Evolutionary conservation across 2,329 filamentous ascomycete genomes (phyloP).

Genomic region (Colletotrichum horii): DNA sequence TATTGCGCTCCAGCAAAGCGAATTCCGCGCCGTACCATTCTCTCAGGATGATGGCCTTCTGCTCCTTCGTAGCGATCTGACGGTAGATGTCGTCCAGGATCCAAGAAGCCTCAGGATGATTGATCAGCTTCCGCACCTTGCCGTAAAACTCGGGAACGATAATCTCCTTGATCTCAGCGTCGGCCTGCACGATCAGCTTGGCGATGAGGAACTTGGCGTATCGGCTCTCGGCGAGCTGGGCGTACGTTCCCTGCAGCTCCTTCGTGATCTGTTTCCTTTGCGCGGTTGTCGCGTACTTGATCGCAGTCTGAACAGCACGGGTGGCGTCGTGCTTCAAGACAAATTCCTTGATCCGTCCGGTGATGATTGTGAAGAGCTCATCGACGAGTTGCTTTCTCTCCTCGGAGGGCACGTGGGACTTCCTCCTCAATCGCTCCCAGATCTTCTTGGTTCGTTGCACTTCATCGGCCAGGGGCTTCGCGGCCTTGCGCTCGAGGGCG

Average conservation of each 20-base stretch:
- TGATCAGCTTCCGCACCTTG: conserved; percentile 89
- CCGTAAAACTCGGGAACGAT: conserved; percentile 96
- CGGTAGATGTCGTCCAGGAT: conserved; percentile 97
- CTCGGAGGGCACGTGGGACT: conserved; percentile 89
- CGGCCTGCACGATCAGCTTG: conserved; percentile 92
- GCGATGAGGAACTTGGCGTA: conserved; percentile 98
- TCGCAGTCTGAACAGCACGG: conserved; percentile 92
- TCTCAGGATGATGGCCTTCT: conserved; percentile 83
- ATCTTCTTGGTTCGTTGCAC: conserved; percentile 92
- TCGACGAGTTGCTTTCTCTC: conserved; percentile 86
- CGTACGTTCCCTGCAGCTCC: conserved; percentile 86
- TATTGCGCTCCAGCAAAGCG: conserved; percentile 71
- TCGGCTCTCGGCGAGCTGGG: conserved; percentile 86
- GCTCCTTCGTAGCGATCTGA: conserved; percentile 81
- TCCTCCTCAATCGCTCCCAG: conserved; percentile 91
- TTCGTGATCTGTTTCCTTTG: conserved; percentile 86
- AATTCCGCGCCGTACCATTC: conserved; percentile 99
- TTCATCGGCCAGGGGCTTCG: conserved; percentile 91
- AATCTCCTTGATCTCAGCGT: conserved; percentile 83
- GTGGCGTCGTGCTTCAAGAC: conserved; percentile 98
- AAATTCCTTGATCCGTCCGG: conserved; percentile 90
- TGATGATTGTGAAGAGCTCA: conserved; percentile 91
- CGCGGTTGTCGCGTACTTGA: conserved; percentile 90
- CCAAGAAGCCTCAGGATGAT: conserved; percentile 96
- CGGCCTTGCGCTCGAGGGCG: conserved; percentile 85